Conservation (phyloP, 1,284 basidiomycete genomes). For the Apiotrichum montevideense region DNA sequence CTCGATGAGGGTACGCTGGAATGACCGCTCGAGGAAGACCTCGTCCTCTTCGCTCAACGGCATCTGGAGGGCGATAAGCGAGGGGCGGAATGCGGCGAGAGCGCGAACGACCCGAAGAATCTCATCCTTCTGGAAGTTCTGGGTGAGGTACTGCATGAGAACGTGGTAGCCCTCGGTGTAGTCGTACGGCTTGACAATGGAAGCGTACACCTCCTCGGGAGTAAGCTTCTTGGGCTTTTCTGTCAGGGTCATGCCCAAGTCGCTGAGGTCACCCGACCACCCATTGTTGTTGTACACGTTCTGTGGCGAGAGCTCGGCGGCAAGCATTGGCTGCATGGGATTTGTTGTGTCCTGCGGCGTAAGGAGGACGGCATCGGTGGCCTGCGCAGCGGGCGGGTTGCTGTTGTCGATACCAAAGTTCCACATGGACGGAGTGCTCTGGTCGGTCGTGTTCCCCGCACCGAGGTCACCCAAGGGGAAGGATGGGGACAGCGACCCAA, state of each 20-base stretch:
- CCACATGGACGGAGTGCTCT: slow-evolving; percentile 16
- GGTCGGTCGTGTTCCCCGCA: slow-evolving; percentile 11
- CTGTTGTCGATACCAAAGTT: slow-evolving; percentile 15
- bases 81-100: slow-evolving; percentile 88
- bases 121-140: slow-evolving; percentile 92
- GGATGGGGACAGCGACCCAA: slow-evolving; percentile 35
- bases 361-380: slow-evolving; percentile 1
- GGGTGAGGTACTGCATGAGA: slow-evolving; percentile 83
- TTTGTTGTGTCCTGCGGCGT: slow-evolving; percentile 5
- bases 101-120: slow-evolving; percentile 90
- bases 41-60: slow-evolving; percentile 87
- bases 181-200: slow-evolving; percentile 48
- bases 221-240: slow-evolving; percentile 15
- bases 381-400: neutral
- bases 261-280: neutral
- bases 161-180: slow-evolving; percentile 92
- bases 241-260: neutral
- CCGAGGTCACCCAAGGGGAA: slow-evolving; percentile 24
- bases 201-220: slow-evolving; percentile 16
- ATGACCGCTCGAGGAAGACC: slow-evolving; percentile 89
- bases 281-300: slow-evolving; percentile 4
- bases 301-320: slow-evolving; percentile 4
- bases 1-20: slow-evolving; percentile 88
- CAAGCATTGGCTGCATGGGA: slow-evolving; percentile 4
- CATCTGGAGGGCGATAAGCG: slow-evolving; percentile 93